phyloP scores from a whole-genome alignment of 1,139 yeast species.

The Taiozyma sp. region DNA sequence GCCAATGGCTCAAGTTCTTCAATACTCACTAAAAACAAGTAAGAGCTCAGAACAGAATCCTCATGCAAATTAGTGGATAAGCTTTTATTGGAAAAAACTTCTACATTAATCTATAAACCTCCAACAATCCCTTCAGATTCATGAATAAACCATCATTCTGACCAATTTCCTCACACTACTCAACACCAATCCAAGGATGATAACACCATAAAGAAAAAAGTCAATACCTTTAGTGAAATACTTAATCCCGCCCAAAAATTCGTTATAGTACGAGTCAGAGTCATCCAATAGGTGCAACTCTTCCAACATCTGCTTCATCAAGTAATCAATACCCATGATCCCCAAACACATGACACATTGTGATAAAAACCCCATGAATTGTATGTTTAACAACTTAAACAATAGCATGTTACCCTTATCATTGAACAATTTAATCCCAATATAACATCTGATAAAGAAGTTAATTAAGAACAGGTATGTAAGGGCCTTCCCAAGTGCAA shows the following conservation, averaged over 20 bases:
- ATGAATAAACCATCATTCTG: neutral
- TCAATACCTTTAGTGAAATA: neutral
- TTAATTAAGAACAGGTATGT: conserved; percentile 13
- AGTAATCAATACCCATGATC: neutral
- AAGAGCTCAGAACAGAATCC: too few species aligned
- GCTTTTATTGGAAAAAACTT: too few species aligned
- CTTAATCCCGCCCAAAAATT: neutral
- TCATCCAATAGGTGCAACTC: neutral
- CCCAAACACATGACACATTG: neutral
- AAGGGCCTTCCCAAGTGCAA: conserved; percentile 15
- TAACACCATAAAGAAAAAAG: neutral
- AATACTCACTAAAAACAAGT: too few species aligned
- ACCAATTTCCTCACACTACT: neutral
- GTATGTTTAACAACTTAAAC: conserved; percentile 16
- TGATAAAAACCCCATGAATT: conserved; percentile 18
- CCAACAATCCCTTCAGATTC: neutral
- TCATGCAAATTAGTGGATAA: too few species aligned
- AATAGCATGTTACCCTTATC: conserved; percentile 13
- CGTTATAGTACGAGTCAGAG: neutral
- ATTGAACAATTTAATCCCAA: conserved; percentile 17
- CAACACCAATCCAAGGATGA: neutral
- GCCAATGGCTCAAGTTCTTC: too few species aligned
- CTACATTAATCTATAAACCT: too few species aligned
- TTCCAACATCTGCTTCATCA: neutral
- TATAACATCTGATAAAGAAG: conserved; percentile 17